These are phyloP conservation scores for Podospora comata DNA, from an alignment of 495 filamentous ascomycete species.

Conservation along the genomic window DNA sequence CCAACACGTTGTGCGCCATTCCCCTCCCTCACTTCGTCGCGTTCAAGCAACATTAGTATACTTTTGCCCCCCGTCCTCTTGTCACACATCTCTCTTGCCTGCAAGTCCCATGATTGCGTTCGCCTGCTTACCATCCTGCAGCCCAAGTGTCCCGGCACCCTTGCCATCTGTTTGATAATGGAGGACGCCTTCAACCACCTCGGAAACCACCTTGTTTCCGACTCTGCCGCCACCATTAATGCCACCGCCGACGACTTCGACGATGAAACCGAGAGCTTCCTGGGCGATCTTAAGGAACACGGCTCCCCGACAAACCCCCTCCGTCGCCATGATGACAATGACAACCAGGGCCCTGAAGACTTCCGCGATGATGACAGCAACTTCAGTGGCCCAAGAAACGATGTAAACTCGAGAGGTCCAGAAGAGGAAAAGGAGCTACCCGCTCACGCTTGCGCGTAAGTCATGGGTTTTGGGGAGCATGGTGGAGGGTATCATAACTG, in stretches of 20 bases:
- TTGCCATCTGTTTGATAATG: constrained; percentile 47
- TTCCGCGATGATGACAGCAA: constrained; percentile 89
- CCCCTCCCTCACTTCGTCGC: constrained; percentile 1
- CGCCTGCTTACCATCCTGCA: not conserved
- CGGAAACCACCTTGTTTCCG: constrained; percentile 74
- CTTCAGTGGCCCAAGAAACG: constrained; percentile 74
- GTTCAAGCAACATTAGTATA: not conserved
- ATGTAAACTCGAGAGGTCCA: constrained; percentile 58
- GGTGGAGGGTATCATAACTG: constrained; percentile 11
- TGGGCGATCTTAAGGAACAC: not conserved
- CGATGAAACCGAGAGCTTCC: constrained; percentile 56
- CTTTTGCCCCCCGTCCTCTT: not conserved
- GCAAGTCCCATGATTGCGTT: not conserved
- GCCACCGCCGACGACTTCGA: constrained; percentile 61
- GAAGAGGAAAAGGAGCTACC: constrained; percentile 91
- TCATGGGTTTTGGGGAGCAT: constrained; percentile 22
- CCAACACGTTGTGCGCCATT: constrained; percentile 1
- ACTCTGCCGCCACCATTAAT: constrained; percentile 70
- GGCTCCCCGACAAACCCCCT: constrained; percentile 26
- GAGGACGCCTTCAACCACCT: constrained; percentile 84
- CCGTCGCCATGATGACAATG: constrained; percentile 72
- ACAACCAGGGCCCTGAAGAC: constrained; percentile 79
- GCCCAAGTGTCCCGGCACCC: constrained; percentile 21
- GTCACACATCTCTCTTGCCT: not conserved
- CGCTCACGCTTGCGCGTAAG: constrained; percentile 93